Percentiles rank a stretch among this genome's conserved stretches.
Evolutionary conservation across 1,284 basidiomycete species (phyloP).

Genomic region (Ceratobasidium theobromae): DNA sequence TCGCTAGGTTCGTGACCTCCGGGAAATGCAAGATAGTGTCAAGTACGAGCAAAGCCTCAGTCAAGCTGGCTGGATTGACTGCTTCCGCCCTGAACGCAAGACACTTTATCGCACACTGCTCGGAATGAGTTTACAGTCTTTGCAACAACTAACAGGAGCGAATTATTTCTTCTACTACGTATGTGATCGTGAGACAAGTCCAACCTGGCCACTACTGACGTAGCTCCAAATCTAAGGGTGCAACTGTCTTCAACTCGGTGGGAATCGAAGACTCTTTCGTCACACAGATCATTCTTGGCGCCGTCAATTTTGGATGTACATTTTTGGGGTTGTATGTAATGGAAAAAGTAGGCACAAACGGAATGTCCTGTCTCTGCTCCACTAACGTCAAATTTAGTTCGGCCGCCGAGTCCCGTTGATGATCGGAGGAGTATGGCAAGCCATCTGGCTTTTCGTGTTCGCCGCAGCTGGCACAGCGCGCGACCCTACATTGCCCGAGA

Average conservation of each 20-base stretch:
- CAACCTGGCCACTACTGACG: background rate
- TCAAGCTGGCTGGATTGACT: conserved; percentile 47
- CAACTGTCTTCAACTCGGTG: conserved; percentile 56
- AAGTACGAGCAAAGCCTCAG: conserved; percentile 38
- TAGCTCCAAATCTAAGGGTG: background rate
- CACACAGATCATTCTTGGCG: conserved; percentile 71
- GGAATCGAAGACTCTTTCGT: conserved; percentile 68
- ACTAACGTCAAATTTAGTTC: conserved; percentile 46
- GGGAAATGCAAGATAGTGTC: conserved; percentile 40
- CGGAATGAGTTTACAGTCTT: conserved; percentile 68
- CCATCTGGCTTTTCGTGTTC: conserved; percentile 74
- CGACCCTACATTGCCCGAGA: conserved; percentile 48
- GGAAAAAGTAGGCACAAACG: conserved; percentile 50
- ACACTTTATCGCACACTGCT: conserved; percentile 63
- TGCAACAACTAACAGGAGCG: conserved; percentile 74
- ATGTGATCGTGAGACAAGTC: conserved; percentile 54
- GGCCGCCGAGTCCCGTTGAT: conserved; percentile 65
- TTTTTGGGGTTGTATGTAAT: conserved; percentile 70
- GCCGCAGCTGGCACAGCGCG: conserved; percentile 71
- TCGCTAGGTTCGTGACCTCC: conserved; percentile 50
- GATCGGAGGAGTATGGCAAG: conserved; percentile 71
- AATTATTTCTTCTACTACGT: conserved; percentile 67
- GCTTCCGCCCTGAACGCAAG: conserved; percentile 57
- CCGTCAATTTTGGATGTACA: conserved; percentile 69
- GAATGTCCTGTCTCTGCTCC: background rate